Percentiles rank a stretch among this genome's conserved stretches.
phyloP scores from a whole-genome alignment of 108 stramenopile genomes.

The Stephanodiscus triporus region DNA sequence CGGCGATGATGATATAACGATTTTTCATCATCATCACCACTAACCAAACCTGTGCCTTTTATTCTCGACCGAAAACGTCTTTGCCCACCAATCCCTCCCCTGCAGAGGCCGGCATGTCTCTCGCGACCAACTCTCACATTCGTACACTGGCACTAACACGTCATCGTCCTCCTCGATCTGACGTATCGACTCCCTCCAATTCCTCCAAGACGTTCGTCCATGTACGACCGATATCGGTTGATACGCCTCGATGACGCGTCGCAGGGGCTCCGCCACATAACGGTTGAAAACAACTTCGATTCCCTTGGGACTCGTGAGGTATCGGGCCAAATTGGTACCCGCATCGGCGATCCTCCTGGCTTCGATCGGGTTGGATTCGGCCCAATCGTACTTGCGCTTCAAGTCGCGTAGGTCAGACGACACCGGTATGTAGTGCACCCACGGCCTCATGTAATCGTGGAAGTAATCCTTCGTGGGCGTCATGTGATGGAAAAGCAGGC shows the following conservation, averaged over 20 bases:
- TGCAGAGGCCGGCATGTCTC: not conserved
- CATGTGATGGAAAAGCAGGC: conserved; percentile 52
- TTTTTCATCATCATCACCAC: too few relatives aligned
- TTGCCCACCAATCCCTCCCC: not conserved
- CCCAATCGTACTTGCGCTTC: conserved; percentile 32
- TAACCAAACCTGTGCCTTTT: not conserved
- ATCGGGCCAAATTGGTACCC: conserved; percentile 13
- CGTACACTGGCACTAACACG: not conserved
- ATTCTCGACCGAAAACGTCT: not conserved
- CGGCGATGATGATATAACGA: too few relatives aligned
- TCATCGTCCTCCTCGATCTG: not conserved
- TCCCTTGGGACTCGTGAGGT: conserved; percentile 11
- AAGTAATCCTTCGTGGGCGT: conserved; percentile 51
- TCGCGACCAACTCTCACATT: not conserved
- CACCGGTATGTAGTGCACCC: conserved; percentile 54
- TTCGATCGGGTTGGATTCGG: conserved; percentile 25
- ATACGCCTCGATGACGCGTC: conserved; percentile 26
- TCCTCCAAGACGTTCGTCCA: not conserved
- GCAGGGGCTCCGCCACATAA: conserved; percentile 16
- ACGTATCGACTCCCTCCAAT: not conserved
- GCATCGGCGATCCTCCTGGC: conserved; percentile 15
- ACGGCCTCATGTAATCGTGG: conserved; percentile 31
- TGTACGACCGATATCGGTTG: not conserved
- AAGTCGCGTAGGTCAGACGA: conserved; percentile 29
- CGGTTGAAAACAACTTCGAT: conserved; percentile 12